Conservation (phyloP, 2,329 filamentous ascomycete genomes). For the Botrytis deweyae region DNA sequence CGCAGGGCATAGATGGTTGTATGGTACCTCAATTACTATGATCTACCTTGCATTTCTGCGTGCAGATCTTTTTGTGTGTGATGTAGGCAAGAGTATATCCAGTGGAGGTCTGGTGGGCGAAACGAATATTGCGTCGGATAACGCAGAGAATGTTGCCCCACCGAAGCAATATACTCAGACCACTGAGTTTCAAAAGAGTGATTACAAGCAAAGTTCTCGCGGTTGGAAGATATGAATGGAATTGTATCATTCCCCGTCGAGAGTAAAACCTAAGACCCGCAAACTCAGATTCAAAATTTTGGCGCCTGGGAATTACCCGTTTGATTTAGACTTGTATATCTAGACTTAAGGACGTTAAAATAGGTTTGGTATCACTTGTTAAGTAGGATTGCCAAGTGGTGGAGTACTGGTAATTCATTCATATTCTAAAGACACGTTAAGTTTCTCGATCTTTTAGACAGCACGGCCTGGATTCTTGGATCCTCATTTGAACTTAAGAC, state of each 20-base stretch:
- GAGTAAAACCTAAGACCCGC: too few species aligned
- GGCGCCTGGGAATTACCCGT: too few species aligned
- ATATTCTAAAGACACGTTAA: too few species aligned
- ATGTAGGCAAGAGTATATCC: neutral
- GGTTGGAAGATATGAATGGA: neutral
- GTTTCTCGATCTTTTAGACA: neutral
- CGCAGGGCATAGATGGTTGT: neutral
- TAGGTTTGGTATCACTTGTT: too few species aligned
- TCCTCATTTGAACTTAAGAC: neutral
- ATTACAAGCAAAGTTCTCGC: neutral
- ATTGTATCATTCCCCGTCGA: neutral
- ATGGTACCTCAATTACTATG: neutral
- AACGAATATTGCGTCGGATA: neutral
- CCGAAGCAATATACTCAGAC: neutral
- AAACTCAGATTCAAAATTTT: too few species aligned
- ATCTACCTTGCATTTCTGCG: neutral
- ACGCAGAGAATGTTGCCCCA: neutral
- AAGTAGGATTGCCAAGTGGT: too few species aligned
- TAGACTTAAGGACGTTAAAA: too few species aligned
- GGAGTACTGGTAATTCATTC: too few species aligned
- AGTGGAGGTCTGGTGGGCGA: neutral
- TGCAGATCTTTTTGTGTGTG: neutral
- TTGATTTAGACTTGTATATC: constrained; percentile 34
- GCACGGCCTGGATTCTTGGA: neutral
- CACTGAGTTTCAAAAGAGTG: neutral